Base-by-base conservation (phyloP, 305 asterid genomes). In the Fraxinus baroniana region DNA sequence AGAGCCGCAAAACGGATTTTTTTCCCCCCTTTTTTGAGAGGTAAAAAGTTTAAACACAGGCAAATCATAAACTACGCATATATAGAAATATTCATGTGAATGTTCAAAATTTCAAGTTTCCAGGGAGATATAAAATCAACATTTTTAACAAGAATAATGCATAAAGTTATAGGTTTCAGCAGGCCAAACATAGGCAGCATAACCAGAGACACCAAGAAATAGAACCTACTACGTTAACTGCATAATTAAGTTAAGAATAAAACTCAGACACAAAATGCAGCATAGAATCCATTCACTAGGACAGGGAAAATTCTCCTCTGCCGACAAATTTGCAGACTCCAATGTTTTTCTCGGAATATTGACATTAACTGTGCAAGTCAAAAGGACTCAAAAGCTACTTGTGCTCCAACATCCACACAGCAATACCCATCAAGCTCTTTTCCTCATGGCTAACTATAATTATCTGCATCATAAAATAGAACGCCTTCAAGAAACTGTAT, bases 401-500 rank as follows among this genome's bases (percentile, higher is more conserved):
- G 78, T 68, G 83, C 81, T 83, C 76, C 82, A 37, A 78, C 79
- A 68, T 81, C 87, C 74, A 73, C 79, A 79, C 32, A 77, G 78
- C 79, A 70, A 35, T 17, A 73, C 83, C 85, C 28, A 55, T 66
- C 81, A 30, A 36, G 82, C 44, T 76, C 77, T 30, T 32, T 37
- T 79, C 80, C 36, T 13, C 81, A 18, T 44, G 57, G 80, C 86
- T 89, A 89, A 89, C 88, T 87, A 86, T 84, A 87, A 44, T 79
- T 76, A 86, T 87, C 92, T 89, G 92, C 90, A 82, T 62, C 70
- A 85, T n/a, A 30, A 57, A 84, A 36, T 49, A 78, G 73, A 79
- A 55, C 83, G 49, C 37, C 68, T 28, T 30, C 77, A 75, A 77
- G 79, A 62, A 32, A 81, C 28, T 49, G 37, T 12, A 76, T 46